Evolutionary conservation across 495 filamentous ascomycete species (phyloP), one percentile per base, ranked within the genome.

Genomic region (Venustampulla echinocandica): DNA sequence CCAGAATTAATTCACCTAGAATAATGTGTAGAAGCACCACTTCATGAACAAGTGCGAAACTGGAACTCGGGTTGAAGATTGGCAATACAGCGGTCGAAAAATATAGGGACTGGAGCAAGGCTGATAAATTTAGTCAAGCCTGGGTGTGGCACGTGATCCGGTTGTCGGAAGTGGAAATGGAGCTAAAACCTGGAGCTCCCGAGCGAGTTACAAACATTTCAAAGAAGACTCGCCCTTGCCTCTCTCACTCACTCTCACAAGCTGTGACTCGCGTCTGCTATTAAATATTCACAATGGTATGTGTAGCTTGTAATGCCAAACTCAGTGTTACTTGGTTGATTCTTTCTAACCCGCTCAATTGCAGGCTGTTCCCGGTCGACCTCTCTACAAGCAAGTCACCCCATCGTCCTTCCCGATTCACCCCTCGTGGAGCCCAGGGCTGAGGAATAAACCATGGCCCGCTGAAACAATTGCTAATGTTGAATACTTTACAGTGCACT

Each of bases 381-480:
- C 69, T 58, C 57, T 90, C 70, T 94, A 92, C 83, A 87, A 86
- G 87, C 77, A 85, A 69, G 85, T 81, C 69, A 68, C 52, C 63
- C 61, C 53, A 44, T 49, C 20, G 10, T n/a, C 50, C 49, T 17
- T 42, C 21, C 34, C 30, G n/a, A 30, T 24, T 20, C 37, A 37
- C 41, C 19, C 17, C 49, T 21, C 37, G 3, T 9, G 4, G 35
- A 42, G 52, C 54, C 47, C 46, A 42, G 14, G 15, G 52, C 34
- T 56, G 9, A 10, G 10, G 10, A 25, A 6, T 27, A 21, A 20
- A 46, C 5, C 17, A 27, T n/a, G n/a, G n/a, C n/a, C n/a, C n/a
- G n/a, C n/a, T n/a, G n/a, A n/a, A 27, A 25, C 53, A 56, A 53
- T 64, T 42, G 57, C 69, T 73, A 67, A 70, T 38, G 11, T 10